phyloP scores from a whole-genome alignment of 208 protist species.

The Leishmania gerbilli region DNA sequence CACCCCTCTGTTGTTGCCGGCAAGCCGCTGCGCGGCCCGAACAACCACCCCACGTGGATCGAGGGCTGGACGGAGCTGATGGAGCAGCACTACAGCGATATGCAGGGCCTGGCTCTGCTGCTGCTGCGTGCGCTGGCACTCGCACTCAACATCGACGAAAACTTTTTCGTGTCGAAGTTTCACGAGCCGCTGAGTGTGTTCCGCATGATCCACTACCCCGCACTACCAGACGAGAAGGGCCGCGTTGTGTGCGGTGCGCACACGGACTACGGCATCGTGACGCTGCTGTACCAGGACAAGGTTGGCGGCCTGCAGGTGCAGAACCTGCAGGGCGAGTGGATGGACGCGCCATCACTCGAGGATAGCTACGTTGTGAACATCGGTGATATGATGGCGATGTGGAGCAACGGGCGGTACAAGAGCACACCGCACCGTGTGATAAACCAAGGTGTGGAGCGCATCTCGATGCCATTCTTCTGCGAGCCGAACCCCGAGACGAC shows the following conservation, averaged over 20 bases:
- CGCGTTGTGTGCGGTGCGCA: conserved; percentile 64
- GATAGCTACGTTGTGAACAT: conserved; percentile 86
- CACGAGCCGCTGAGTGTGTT: conserved; percentile 70
- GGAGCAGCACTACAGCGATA: conserved; percentile 64
- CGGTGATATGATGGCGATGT: conserved; percentile 88
- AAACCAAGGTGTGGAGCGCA: conserved; percentile 67
- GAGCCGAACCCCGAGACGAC: conserved; percentile 74
- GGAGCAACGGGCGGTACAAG: conserved; percentile 79
- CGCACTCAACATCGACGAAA: conserved; percentile 48
- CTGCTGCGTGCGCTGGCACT: conserved; percentile 67
- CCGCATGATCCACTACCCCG: conserved; percentile 80
- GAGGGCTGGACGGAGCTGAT: conserved; percentile 58
- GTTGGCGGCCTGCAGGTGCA: conserved; percentile 64
- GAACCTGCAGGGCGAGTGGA: conserved; percentile 62
- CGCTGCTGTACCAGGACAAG: conserved; percentile 76
- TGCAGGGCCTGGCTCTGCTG: conserved; percentile 48
- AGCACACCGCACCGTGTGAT: conserved; percentile 75
- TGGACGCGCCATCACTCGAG: conserved; percentile 54
- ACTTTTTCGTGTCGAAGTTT: conserved; percentile 69
- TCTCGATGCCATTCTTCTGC: conserved; percentile 86
- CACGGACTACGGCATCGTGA: conserved; percentile 86
- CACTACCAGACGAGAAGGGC: conserved; percentile 46
- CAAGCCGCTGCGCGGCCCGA: conserved; percentile 67
- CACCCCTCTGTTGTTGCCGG: conserved; percentile 63
- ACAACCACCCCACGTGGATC: conserved; percentile 55